Evolutionary conservation across 495 filamentous ascomycete genomes (phyloP).

Genomic region (Sporormia fimetaria): DNA sequence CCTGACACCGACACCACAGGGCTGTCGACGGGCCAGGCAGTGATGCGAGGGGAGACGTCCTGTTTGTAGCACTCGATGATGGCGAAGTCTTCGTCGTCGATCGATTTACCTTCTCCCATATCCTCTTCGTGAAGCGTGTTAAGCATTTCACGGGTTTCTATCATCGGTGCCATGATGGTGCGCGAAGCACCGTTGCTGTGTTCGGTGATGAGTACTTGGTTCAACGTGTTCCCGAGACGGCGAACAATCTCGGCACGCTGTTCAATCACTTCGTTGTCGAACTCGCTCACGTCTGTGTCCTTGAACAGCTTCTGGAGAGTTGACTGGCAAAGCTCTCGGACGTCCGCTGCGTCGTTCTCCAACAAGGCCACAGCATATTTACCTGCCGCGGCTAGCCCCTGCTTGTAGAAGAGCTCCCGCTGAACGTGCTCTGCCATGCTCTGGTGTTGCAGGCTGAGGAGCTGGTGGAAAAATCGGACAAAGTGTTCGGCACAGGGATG

Average conservation of each 20-base stretch:
- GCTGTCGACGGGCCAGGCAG: too few species aligned
- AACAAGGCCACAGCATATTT: not conserved
- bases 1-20: not conserved
- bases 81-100: conserved; percentile 2
- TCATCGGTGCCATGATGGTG: conserved; percentile 17
- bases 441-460: conserved; percentile 11
- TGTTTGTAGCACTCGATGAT: too few species aligned
- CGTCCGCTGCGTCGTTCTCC: too few species aligned
- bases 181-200: conserved; percentile 11
- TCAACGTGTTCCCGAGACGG: conserved; percentile 1
- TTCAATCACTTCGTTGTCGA: not conserved
- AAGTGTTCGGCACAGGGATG: conserved; percentile 9
- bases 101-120: too few species aligned
- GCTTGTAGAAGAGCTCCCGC: too few species aligned
- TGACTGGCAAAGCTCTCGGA: too few species aligned
- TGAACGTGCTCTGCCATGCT: too few species aligned
- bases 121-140: not conserved
- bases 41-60: too few species aligned
- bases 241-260: conserved; percentile 10
- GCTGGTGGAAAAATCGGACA: conserved; percentile 12
- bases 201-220: conserved; percentile 6
- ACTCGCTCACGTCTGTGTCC: conserved; percentile 1
- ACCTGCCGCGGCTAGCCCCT: too few species aligned
- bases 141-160: conserved; percentile 1
- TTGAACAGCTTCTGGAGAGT: conserved; percentile 11